Percentiles rank a stretch among this genome's conserved stretches.
Conservation (phyloP, 1,284 basidiomycete species). For the Leucoagaricus sp. region DNA sequence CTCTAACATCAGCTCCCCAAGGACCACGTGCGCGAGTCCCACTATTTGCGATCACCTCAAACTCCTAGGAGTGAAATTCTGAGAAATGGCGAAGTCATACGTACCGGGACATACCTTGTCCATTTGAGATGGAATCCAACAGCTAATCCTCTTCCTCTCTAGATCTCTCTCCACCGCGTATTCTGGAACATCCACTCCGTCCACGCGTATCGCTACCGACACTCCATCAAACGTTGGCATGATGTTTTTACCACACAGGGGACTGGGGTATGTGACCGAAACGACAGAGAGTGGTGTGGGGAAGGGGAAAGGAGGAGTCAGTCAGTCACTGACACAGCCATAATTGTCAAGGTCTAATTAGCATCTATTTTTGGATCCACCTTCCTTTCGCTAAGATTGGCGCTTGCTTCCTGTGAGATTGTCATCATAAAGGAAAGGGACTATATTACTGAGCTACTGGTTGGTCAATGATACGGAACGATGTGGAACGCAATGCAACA, state of each 20-base stretch:
- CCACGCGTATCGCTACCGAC: not conserved
- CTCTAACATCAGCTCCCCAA: not conserved
- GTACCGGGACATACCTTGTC: not conserved
- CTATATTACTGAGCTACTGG: too few species aligned
- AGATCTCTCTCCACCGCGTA: slow-evolving; percentile 1
- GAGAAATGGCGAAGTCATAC: not conserved
- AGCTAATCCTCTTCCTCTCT: not conserved
- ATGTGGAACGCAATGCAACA: too few species aligned
- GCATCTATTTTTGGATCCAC: not conserved
- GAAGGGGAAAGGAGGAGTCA: not conserved
- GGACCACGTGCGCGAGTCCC: not conserved
- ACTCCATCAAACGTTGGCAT: not conserved
- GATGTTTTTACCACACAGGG: not conserved
- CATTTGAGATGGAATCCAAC: slow-evolving; percentile 10
- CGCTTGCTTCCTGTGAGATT: not conserved
- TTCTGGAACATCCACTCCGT: not conserved
- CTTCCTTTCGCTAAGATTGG: not conserved
- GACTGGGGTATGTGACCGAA: not conserved
- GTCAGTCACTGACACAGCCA: not conserved
- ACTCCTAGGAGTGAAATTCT: slow-evolving; percentile 5
- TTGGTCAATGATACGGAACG: too few species aligned
- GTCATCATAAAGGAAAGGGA: too few species aligned
- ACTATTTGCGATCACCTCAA: not conserved
- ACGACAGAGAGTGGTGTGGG: too few species aligned
- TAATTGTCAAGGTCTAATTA: too few species aligned